Percentiles rank a stretch among this genome's conserved stretches.
These are phyloP conservation scores for Coriaria nepalensis DNA, from an alignment of 306 rosid genomes.

Conservation along the genomic window DNA sequence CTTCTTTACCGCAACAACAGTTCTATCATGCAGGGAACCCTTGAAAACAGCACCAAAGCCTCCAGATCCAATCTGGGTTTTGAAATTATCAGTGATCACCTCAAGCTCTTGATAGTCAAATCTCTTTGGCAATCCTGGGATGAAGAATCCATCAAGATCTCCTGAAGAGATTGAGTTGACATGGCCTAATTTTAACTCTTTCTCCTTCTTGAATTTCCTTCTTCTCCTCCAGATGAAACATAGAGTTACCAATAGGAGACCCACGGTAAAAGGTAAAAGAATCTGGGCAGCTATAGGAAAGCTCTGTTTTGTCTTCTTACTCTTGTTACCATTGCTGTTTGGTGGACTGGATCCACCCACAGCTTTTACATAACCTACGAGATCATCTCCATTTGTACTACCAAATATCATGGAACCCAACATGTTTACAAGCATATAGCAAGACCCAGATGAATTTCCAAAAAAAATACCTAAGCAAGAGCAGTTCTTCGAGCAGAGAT, in stretches of 20 bases:
- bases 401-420: constrained; percentile 49
- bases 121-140: constrained; percentile 86
- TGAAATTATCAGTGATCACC: constrained; percentile 58
- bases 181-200: constrained; percentile 35
- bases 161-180: constrained; percentile 32
- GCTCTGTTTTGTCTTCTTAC: constrained; percentile 6
- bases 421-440: constrained; percentile 42
- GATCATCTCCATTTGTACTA: constrained; percentile 13
- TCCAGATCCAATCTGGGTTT: constrained; percentile 70
- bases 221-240: constrained; percentile 50
- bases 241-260: constrained; percentile 29
- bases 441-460: constrained; percentile 48
- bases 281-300: constrained; percentile 52
- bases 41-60: constrained; percentile 81
- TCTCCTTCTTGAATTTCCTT: constrained; percentile 15
- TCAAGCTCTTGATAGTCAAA: constrained; percentile 61
- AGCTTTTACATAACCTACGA: constrained; percentile 51
- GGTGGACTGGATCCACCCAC: constrained; percentile 12
- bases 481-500: constrained; percentile 52
- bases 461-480: constrained; percentile 68
- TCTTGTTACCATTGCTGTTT: neutral
- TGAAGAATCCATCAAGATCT: constrained; percentile 53
- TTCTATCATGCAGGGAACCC: constrained; percentile 54
- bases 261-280: constrained; percentile 43
- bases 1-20: constrained; percentile 80